Evolutionary conservation across 2,329 filamentous ascomycete genomes (phyloP).

Genomic region (Huntiella decipiens): DNA sequence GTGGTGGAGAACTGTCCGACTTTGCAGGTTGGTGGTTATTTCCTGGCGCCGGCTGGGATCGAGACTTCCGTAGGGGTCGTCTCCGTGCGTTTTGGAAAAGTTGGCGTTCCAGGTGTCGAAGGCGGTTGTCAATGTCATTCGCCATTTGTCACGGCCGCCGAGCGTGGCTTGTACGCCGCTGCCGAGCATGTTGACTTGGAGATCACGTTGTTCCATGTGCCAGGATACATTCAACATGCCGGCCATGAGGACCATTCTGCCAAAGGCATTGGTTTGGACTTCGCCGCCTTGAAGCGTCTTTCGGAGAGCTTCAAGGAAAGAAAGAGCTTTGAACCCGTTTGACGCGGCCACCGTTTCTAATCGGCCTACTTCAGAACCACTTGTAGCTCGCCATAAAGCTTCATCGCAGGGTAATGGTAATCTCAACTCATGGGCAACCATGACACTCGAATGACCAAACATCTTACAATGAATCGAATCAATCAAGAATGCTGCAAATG

Average conservation of each 20-base stretch:
- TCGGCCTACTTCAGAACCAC: constrained; percentile 65
- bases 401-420: constrained; percentile 86
- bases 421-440: constrained; percentile 92
- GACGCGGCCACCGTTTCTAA: constrained; percentile 64
- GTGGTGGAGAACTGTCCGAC: constrained; percentile 74
- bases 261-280: constrained; percentile 84
- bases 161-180: constrained; percentile 54
- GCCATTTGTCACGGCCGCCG: constrained; percentile 82
- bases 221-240: constrained; percentile 84
- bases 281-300: constrained; percentile 68
- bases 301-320: constrained; percentile 82
- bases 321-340: constrained; percentile 65
- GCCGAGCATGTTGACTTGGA: constrained; percentile 74
- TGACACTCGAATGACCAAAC: constrained; percentile 92
- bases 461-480: constrained; percentile 94
- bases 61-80: constrained; percentile 28
- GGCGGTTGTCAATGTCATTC: constrained; percentile 61
- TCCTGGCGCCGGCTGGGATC: constrained; percentile 4
- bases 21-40: constrained; percentile 53
- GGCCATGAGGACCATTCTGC: constrained; percentile 82
- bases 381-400: constrained; percentile 76
- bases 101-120: constrained; percentile 90
- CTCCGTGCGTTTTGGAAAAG: constrained; percentile 58
- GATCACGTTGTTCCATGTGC: constrained; percentile 93
- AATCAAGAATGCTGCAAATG: constrained; percentile 85